phyloP scores from a whole-genome alignment of 1,139 yeast genomes.

The Suzukiozyma palmioleophila region DNA sequence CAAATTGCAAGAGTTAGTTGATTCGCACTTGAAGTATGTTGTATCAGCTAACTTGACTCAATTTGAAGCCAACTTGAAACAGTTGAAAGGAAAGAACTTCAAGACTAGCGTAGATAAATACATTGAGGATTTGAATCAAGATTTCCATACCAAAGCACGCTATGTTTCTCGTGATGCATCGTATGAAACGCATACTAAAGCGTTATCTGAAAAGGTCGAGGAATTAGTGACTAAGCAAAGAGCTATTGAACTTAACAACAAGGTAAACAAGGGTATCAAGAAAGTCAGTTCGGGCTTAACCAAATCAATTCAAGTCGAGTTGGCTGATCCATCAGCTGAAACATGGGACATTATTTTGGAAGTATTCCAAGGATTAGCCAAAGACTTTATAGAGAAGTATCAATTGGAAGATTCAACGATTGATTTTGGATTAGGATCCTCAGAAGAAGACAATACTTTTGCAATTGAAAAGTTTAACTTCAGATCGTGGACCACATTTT shows the following conservation, averaged over 20 bases:
- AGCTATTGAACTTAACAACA: slow-evolving; percentile 38
- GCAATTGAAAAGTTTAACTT: slow-evolving; percentile 43
- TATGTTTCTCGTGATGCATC: slow-evolving; percentile 21
- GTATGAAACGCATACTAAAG: slow-evolving; percentile 10
- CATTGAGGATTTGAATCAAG: slow-evolving; percentile 12
- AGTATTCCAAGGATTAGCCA: slow-evolving; percentile 41
- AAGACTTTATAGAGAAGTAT: slow-evolving; percentile 18
- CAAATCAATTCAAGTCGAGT: slow-evolving; percentile 34
- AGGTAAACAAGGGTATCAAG: slow-evolving; percentile 34
- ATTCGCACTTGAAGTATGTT: slow-evolving; percentile 23
- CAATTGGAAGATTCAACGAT: slow-evolving; percentile 12
- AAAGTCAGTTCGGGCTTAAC: slow-evolving; percentile 36
- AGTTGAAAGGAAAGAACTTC: slow-evolving; percentile 20
- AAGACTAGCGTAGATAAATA: slow-evolving; percentile 13
- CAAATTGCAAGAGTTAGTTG: slow-evolving; percentile 43
- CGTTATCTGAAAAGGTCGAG: slow-evolving; percentile 19
- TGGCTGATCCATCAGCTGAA: slow-evolving; percentile 40
- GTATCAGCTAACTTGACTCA: slow-evolving; percentile 11
- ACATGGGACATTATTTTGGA: slow-evolving; percentile 61
- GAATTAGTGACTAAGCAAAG: slow-evolving; percentile 35
- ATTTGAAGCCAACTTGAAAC: slow-evolving; percentile 17
- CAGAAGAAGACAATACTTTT: slow-evolving; percentile 34
- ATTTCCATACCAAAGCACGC: slow-evolving; percentile 12
- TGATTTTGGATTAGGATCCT: slow-evolving; percentile 66
- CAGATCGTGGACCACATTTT: slow-evolving; percentile 63